Evolutionary conservation across 371 early-diverging fungal species (phyloP), one percentile per base, ranked within the genome.

Genomic region (Choanephora cucurbitarum): DNA sequence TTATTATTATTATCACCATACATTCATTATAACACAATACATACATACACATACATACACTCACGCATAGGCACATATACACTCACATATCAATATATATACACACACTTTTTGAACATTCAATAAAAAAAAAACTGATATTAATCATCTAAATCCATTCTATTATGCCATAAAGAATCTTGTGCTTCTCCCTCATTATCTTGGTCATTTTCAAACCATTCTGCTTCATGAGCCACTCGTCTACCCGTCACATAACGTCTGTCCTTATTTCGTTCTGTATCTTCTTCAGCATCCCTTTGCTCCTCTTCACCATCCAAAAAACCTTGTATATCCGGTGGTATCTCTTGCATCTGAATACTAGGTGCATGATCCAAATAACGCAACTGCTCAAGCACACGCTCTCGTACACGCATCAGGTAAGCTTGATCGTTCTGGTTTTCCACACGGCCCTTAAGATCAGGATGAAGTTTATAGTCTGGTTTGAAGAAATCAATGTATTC

Each of bases 281-380:
- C 87, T 31, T 81, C 83, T 55, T 72, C 49, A 2, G 69, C 65
- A 62, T 87, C 85, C 33, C 65, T 67, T 52, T 80, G 67, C 51
- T 84, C 84, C 1, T 76, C 74, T 22, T 84, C 83, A 44, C 81
- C 79, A 60, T 85, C 85, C 60, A 91, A 53, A 45, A 86, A 90
- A 6, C 89, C 90, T 59, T 90, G 90, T 34, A 91, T 88, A 63
- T 89, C 91, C 1, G 82, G 85, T 11, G 93, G 93, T 14, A 89
- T 83, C 51, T 85, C 85, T 58, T 92, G 92, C 95, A 99, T 95
- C 72, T 99, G 98, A 24, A 99, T 97, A 58, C 94, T 92, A 0
- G 99, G 99, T 14, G 97, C 96, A 5, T 88, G 90, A 58, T 91
- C 84, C 47, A 99, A 62, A 60, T 88, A 85, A 56, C 95, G 73